Conservation (phyloP, 208 protist species). For the Crithidia thermophila region DNA sequence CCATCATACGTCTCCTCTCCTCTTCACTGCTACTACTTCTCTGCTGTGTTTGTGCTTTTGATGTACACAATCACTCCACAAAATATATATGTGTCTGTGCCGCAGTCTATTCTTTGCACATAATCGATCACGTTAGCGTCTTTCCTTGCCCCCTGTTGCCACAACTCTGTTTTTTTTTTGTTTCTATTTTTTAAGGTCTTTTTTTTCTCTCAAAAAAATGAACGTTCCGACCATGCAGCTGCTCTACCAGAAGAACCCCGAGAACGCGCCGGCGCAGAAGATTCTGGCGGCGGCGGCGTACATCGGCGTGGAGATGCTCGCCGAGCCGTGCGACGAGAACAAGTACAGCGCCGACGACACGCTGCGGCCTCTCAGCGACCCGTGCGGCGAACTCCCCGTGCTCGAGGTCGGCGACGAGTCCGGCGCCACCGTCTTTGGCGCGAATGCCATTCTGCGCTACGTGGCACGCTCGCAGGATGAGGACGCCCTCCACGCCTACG, state of each 20-base stretch:
- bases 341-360: slow-evolving; percentile 51
- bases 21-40: too few species aligned
- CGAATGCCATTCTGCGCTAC: slow-evolving; percentile 82
- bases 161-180: slow-evolving; percentile 1
- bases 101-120: too few species aligned
- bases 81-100: too few species aligned
- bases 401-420: slow-evolving; percentile 59
- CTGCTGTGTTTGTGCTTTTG: too few species aligned
- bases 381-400: slow-evolving; percentile 72
- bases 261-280: slow-evolving; percentile 62
- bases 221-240: slow-evolving; percentile 28
- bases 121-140: too few species aligned
- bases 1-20: too few species aligned
- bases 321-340: slow-evolving; percentile 37
- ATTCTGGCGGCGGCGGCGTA: slow-evolving; percentile 59
- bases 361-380: slow-evolving; percentile 65
- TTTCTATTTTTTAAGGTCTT: slow-evolving; percentile 3
- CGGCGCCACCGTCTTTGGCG: slow-evolving; percentile 73
- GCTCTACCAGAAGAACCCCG: slow-evolving; percentile 45
- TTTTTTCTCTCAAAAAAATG: neutral
- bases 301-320: slow-evolving; percentile 47
- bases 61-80: too few species aligned
- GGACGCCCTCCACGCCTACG: slow-evolving; percentile 59
- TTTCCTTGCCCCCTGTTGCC: neutral
- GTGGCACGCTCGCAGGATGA: slow-evolving; percentile 58